Percentiles rank a stretch among this genome's conserved stretches.
These are phyloP conservation scores for Picea sitchensis DNA, from an alignment of 75 land plant genomes.

Conservation along the genomic window DNA sequence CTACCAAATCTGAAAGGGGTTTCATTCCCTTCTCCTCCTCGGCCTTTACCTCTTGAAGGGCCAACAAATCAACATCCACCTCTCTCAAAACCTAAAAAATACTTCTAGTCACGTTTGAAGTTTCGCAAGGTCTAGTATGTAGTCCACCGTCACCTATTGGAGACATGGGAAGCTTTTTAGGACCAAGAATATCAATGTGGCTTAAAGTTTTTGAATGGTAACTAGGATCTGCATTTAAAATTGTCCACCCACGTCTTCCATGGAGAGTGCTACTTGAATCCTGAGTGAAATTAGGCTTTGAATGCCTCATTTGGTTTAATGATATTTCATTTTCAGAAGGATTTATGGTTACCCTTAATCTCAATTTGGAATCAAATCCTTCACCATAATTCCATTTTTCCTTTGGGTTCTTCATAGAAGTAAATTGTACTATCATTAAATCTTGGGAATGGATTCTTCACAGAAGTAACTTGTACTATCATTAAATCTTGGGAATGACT, in stretches of 20 bases:
- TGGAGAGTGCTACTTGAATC: constrained; percentile 6
- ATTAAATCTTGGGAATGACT: too few relatives aligned
- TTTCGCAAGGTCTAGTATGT: constrained; percentile 6
- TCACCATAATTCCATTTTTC: neutral
- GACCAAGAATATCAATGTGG: neutral
- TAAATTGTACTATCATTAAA: too few relatives aligned
- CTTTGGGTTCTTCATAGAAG: constrained; percentile 1
- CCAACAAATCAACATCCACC: too few relatives aligned
- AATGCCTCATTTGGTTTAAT: constrained; percentile 15
- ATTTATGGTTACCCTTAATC: constrained; percentile 65
- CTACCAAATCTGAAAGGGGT: constrained; percentile 67
- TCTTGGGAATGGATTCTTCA: constrained; percentile 39
- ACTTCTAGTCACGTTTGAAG: constrained; percentile 19
- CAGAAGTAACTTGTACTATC: too few relatives aligned
- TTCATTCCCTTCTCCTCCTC: constrained; percentile 73
- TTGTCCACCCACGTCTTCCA: neutral
- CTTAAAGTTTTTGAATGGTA: neutral
- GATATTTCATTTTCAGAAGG: constrained; percentile 76
- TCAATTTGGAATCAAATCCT: constrained; percentile 22
- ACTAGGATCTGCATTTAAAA: neutral
- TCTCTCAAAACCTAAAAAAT: constrained; percentile 58
- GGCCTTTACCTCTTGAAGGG: too few relatives aligned
- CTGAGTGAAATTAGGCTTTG: neutral
- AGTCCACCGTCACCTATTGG: neutral
- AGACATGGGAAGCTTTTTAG: constrained; percentile 5